These are phyloP conservation scores for Irineochytrium annulatum DNA, from an alignment of 192 early-diverging fungal species.

Conservation along the genomic window DNA sequence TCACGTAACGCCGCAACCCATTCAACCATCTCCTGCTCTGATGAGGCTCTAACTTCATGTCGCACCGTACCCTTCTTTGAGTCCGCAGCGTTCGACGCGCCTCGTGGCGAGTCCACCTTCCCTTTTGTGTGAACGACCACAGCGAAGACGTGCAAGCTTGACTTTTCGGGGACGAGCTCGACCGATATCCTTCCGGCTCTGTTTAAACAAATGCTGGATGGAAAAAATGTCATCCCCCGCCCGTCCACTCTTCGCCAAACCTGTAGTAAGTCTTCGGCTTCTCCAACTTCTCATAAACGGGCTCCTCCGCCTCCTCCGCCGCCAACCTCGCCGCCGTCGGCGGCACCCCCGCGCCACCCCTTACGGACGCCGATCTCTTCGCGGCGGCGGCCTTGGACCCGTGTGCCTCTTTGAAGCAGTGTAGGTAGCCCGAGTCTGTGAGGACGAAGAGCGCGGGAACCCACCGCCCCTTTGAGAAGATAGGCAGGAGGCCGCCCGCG, in stretches of 20 bases:
- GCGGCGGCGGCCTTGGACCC: conserved; percentile 9
- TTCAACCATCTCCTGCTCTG: conserved; percentile 39
- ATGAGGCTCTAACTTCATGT: too few relatives aligned
- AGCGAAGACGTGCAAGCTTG: conserved; percentile 18
- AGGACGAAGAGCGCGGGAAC: conserved; percentile 24
- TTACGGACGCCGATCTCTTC: neutral
- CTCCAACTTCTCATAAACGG: conserved; percentile 17
- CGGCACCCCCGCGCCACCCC: neutral
- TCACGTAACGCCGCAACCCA: conserved; percentile 25
- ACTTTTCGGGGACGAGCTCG: conserved; percentile 1
- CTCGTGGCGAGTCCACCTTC: conserved; percentile 1
- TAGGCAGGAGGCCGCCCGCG: too few relatives aligned
- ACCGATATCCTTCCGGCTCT: conserved; percentile 20
- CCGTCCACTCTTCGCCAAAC: too few relatives aligned
- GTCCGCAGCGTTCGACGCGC: conserved; percentile 9
- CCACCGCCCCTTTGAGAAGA: too few relatives aligned
- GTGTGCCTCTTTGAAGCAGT: conserved; percentile 30
- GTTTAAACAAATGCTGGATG: conserved; percentile 25
- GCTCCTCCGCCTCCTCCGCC: conserved; percentile 1
- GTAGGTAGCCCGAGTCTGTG: conserved; percentile 36
- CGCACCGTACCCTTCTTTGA: conserved; percentile 21
- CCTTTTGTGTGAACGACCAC: conserved; percentile 10
- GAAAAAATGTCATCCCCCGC: too few relatives aligned
- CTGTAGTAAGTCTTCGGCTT: conserved; percentile 12
- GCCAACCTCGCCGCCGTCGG: conserved; percentile 5